Evolutionary conservation across 2,329 filamentous ascomycete genomes (phyloP).

Genomic region (Monilinia polystroma): DNA sequence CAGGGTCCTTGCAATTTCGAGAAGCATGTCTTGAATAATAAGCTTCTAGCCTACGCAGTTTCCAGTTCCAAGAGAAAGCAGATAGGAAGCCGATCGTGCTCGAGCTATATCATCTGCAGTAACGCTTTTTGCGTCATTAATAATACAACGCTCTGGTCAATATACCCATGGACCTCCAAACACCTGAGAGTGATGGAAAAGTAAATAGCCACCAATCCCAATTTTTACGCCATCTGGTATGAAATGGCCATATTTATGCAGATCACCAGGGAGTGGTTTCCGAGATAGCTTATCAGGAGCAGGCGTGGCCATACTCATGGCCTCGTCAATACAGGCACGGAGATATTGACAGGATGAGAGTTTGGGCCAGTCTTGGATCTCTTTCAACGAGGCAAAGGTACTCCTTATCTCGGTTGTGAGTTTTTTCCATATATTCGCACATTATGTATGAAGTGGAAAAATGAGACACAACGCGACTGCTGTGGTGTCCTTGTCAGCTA

Average conservation of each 20-base stretch:
- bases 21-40: conserved; percentile 32
- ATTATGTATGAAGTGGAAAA: not conserved
- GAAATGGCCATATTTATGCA: conserved; percentile 34
- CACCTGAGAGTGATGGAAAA: conserved; percentile 47
- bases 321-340: conserved; percentile 5
- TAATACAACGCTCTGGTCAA: conserved; percentile 48
- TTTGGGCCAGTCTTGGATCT: not conserved
- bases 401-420: not conserved
- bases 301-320: not conserved
- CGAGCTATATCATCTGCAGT: conserved; percentile 9
- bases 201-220: conserved; percentile 46
- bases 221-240: conserved; percentile 45
- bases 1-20: conserved; percentile 30
- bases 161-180: conserved; percentile 45
- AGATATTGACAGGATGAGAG: not conserved
- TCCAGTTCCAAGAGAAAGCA: conserved; percentile 34
- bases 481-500: not conserved
- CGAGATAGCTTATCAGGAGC: conserved; percentile 14
- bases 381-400: not conserved
- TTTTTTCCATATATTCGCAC: not conserved
- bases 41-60: conserved; percentile 35
- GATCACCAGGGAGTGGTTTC: conserved; percentile 29
- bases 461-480: not conserved
- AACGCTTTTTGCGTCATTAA: not conserved
- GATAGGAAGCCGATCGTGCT: conserved; percentile 31